Conservation (phyloP, 768 basidiomycete genomes). For the Galerina marginata region DNA sequence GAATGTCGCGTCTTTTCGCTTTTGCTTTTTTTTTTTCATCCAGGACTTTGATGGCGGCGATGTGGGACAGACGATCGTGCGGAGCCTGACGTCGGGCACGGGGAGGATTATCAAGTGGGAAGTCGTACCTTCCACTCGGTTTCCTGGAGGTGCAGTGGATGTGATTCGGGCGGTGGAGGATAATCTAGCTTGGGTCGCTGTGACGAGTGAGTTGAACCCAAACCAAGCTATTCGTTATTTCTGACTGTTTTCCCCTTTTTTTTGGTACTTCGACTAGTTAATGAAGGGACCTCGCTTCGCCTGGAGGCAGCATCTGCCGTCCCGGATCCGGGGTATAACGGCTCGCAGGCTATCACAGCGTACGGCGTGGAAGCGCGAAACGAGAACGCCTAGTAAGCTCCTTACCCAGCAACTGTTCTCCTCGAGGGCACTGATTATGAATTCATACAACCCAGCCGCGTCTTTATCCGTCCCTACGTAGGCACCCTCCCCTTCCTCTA, state of each 20-base stretch:
- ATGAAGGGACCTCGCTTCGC: constrained; percentile 41
- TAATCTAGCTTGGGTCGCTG: constrained; percentile 56
- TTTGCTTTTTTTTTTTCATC: neutral
- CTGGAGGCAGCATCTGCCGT: constrained; percentile 41
- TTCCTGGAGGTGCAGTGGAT: constrained; percentile 46
- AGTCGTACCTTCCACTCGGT: constrained; percentile 40
- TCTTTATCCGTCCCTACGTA: constrained; percentile 38
- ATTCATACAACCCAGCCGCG: constrained; percentile 27
- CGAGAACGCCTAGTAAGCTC: constrained; percentile 64
- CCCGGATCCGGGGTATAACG: constrained; percentile 50
- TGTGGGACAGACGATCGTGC: constrained; percentile 51
- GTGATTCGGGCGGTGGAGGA: constrained; percentile 49
- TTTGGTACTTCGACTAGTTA: constrained; percentile 36
- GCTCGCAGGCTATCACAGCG: constrained; percentile 52
- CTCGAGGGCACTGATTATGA: constrained; percentile 7
- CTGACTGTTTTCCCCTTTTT: neutral
- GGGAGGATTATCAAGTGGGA: constrained; percentile 43
- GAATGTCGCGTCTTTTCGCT: too few species aligned
- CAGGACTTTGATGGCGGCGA: constrained; percentile 67
- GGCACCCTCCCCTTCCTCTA: constrained; percentile 3
- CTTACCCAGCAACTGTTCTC: neutral
- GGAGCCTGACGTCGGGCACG: constrained; percentile 28
- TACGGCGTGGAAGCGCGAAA: constrained; percentile 59
- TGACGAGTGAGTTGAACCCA: constrained; percentile 45
- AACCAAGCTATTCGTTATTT: neutral